phyloP scores from a whole-genome alignment of 441 rosid genomes.

The Raphanus hybrid region DNA sequence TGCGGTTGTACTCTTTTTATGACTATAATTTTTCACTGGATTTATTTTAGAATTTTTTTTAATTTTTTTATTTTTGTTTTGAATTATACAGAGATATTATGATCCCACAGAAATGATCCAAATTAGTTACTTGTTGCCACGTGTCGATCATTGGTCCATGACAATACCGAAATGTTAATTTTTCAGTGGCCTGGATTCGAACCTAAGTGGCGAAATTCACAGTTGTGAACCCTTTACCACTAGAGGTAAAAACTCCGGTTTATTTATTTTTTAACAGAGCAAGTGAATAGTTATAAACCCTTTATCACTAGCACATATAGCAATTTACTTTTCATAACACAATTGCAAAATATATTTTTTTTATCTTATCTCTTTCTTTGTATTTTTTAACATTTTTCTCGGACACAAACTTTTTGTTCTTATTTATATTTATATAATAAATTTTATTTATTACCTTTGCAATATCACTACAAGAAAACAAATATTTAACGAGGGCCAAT shows the following conservation, averaged over 20 bases:
- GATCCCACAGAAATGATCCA: too few relatives aligned
- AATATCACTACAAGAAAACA: background rate
- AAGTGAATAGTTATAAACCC: background rate
- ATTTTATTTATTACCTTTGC: background rate
- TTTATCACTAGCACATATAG: background rate
- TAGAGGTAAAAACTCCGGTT: too few relatives aligned
- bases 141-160: too few relatives aligned
- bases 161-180: too few relatives aligned
- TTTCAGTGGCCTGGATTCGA: background rate
- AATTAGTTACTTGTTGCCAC: too few relatives aligned
- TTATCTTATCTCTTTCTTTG: background rate
- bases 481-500: too few relatives aligned
- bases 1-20: background rate
- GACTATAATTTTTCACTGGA: too few relatives aligned
- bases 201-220: too few relatives aligned
- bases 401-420: background rate
- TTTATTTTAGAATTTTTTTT: too few relatives aligned
- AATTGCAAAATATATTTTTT: background rate
- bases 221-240: too few relatives aligned
- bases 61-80: too few relatives aligned
- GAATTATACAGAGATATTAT: too few relatives aligned
- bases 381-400: background rate
- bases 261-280: background rate
- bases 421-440: background rate
- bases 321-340: background rate